Percentiles rank a stretch among this genome's conserved stretches.
Evolutionary conservation across 768 basidiomycete species (phyloP).

Genomic region (Xerocomellus chrysenteron): DNA sequence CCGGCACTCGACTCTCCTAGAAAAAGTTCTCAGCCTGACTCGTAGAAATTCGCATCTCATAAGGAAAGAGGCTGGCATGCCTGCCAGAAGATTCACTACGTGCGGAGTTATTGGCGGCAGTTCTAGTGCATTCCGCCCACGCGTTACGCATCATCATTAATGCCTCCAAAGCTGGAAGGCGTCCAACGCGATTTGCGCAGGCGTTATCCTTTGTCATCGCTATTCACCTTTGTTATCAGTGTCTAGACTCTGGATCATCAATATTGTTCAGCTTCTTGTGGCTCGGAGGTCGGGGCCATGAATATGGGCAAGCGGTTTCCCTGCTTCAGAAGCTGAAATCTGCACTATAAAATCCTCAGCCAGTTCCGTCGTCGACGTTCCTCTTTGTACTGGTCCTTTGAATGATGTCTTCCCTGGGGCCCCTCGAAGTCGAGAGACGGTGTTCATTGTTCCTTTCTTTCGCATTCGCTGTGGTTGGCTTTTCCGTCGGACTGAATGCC

Average conservation of each 20-base stretch:
- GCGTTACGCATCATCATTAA: neutral
- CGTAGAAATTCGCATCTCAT: neutral
- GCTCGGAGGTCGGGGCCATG: neutral
- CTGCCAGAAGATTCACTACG: neutral
- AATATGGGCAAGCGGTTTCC: neutral
- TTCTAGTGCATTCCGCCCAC: neutral
- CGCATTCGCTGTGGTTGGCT: slow-evolving; percentile 27
- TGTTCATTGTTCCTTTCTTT: slow-evolving; percentile 31
- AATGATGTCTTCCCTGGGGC: slow-evolving; percentile 7
- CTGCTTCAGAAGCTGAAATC: neutral
- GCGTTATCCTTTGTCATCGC: neutral
- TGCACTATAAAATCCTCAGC: slow-evolving; percentile 2
- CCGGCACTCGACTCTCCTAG: neutral
- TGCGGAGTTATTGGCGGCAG: neutral
- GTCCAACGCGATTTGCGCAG: neutral
- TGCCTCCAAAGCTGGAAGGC: neutral
- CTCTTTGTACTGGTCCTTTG: neutral
- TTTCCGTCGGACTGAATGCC: slow-evolving; percentile 19
- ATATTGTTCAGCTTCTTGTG: neutral
- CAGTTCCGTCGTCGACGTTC: neutral
- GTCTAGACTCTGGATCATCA: neutral
- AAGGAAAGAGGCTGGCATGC: neutral
- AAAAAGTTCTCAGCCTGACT: neutral
- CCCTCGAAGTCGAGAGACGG: slow-evolving; percentile 13
- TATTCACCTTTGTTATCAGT: neutral